phyloP scores from a whole-genome alignment of 805 yeast species.

The Priceomyces melissophilus region DNA sequence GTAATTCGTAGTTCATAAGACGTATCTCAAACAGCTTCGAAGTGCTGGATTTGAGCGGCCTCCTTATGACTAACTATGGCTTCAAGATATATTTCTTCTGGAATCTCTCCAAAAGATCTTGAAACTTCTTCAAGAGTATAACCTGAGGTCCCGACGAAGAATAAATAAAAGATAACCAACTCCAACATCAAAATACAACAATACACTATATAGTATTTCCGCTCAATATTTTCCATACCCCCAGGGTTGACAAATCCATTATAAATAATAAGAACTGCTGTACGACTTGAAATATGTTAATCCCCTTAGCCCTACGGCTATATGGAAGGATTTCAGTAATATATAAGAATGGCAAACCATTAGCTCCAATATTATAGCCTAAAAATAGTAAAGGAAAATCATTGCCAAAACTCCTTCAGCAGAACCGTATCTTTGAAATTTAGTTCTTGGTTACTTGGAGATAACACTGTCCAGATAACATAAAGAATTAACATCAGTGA shows the following conservation, averaged over 20 bases:
- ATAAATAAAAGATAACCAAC: constrained; percentile 19
- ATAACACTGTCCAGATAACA: constrained; percentile 24
- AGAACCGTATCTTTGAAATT: constrained; percentile 36
- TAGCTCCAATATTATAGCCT: constrained; percentile 24
- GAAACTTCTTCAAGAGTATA: constrained; percentile 34
- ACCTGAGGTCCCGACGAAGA: constrained; percentile 31
- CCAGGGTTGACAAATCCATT: constrained; percentile 17
- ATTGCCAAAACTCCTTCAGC: constrained; percentile 49
- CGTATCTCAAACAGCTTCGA: not conserved
- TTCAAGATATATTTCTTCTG: not conserved
- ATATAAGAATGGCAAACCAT: constrained; percentile 29
- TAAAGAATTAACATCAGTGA: constrained; percentile 14
- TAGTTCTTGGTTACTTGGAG: constrained; percentile 44
- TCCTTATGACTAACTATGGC: constrained; percentile 10
- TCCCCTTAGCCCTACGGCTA: constrained; percentile 30
- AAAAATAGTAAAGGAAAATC: constrained; percentile 41
- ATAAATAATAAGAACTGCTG: constrained; percentile 13
- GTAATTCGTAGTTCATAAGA: too few species aligned
- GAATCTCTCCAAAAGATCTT: constrained; percentile 23
- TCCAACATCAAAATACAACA: constrained; percentile 26
- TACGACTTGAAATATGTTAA: constrained; percentile 20
- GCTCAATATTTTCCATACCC: constrained; percentile 31
- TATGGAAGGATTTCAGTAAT: constrained; percentile 32
- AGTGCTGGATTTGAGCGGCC: not conserved
- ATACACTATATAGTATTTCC: constrained; percentile 35